Conservation (phyloP, 2,329 filamentous ascomycete species). For the Aspergillus tubingensis region DNA sequence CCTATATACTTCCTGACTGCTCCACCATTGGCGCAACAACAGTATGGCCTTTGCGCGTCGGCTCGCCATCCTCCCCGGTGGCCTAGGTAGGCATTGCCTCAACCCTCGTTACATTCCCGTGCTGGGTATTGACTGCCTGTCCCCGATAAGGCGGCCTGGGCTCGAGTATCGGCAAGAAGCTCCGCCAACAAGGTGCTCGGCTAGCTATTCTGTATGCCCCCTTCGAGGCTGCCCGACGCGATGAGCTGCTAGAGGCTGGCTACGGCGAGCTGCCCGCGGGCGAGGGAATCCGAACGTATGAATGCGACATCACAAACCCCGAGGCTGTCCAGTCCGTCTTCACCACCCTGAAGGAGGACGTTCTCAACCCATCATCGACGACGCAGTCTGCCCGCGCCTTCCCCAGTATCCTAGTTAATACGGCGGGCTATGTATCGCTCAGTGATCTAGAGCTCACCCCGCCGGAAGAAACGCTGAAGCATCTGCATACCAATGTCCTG, state of each 20-base stretch:
- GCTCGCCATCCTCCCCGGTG: slow-evolving; percentile 47
- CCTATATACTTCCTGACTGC: neutral
- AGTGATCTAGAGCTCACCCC: slow-evolving; percentile 47
- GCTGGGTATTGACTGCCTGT: neutral
- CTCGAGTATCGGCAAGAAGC: slow-evolving; percentile 44
- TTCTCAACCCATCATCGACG: slow-evolving; percentile 15
- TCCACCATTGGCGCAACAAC: neutral
- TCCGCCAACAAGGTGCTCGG: slow-evolving; percentile 45
- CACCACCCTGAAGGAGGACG: slow-evolving; percentile 34
- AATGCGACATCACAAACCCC: slow-evolving; percentile 53
- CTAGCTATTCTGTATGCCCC: slow-evolving; percentile 52
- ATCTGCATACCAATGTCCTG: slow-evolving; percentile 48
- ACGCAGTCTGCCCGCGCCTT: slow-evolving; percentile 27
- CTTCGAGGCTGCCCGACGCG: slow-evolving; percentile 44
- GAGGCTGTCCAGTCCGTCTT: slow-evolving; percentile 50
- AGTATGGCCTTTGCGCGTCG: slow-evolving; percentile 42
- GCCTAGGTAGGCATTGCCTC: slow-evolving; percentile 38
- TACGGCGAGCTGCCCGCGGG: slow-evolving; percentile 30
- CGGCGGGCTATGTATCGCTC: slow-evolving; percentile 50
- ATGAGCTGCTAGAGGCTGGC: slow-evolving; percentile 38
- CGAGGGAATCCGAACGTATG: slow-evolving; percentile 35
- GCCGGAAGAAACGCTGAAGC: slow-evolving; percentile 46
- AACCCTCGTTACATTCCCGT: neutral
- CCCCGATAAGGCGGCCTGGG: slow-evolving; percentile 42
- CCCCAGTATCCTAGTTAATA: slow-evolving; percentile 46